Conservation (phyloP, 2,329 filamentous ascomycete species). For the Colletotrichum coccodes region DNA sequence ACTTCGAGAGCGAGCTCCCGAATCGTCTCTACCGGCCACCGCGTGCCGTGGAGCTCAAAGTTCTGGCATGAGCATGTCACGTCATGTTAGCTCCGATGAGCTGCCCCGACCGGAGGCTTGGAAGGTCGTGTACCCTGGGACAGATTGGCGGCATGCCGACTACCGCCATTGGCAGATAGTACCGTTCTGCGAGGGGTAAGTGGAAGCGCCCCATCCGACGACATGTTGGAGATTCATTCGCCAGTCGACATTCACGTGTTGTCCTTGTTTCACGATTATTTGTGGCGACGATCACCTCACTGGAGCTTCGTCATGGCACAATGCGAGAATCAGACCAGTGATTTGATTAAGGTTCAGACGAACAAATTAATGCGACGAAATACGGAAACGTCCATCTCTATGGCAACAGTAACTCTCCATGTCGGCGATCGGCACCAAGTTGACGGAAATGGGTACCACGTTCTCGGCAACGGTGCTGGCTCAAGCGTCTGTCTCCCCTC, state of each 20-base stretch:
- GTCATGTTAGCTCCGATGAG: slow-evolving; percentile 34
- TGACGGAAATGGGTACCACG: neutral
- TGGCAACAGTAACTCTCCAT: neutral
- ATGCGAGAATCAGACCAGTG: too few species aligned
- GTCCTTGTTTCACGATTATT: neutral
- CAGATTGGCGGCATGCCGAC: neutral
- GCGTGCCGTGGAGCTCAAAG: neutral
- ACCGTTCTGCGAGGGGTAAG: neutral
- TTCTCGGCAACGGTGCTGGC: neutral
- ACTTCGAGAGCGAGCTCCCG: neutral
- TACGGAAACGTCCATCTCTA: neutral
- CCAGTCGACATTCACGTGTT: neutral
- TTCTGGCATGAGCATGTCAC: slow-evolving; percentile 23
- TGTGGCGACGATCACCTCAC: neutral
- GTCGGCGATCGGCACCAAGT: neutral
- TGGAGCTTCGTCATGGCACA: too few species aligned
- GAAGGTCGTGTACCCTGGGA: too few species aligned
- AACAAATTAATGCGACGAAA: neutral
- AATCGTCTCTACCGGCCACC: neutral
- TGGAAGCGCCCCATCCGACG: neutral
- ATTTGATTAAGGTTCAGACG: neutral
- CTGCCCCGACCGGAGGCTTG: slow-evolving; percentile 4
- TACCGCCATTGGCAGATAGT: neutral
- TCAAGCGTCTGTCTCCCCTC: neutral
- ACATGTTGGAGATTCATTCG: neutral